Conservation (phyloP, 495 filamentous ascomycete species). For the Articulospora tetracladia region DNA sequence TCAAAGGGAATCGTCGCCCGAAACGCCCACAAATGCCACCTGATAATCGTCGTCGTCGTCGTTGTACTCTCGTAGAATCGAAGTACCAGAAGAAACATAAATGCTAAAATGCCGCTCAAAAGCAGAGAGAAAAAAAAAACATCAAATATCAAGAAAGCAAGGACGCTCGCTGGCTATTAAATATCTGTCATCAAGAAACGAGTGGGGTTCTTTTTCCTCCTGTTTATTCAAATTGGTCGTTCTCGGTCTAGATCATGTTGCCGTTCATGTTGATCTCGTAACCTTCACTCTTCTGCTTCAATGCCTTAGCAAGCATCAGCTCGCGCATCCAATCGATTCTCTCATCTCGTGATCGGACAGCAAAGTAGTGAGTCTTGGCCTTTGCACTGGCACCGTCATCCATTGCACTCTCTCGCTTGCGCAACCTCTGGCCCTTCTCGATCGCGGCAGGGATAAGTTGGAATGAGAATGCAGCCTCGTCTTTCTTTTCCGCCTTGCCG, state of each 20-base stretch:
- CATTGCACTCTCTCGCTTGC: slow-evolving; percentile 41
- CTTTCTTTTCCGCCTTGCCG: slow-evolving; percentile 42
- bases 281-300: slow-evolving; percentile 77
- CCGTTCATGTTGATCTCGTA: slow-evolving; percentile 82
- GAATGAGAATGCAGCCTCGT: slow-evolving; percentile 71
- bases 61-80: not conserved
- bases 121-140: slow-evolving; percentile 3
- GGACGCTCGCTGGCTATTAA: not conserved
- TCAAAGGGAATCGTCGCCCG: not conserved
- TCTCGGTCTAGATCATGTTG: slow-evolving; percentile 54
- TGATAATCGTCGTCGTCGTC: not conserved
- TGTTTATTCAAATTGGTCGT: not conserved
- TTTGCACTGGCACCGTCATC: slow-evolving; percentile 42
- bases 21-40: slow-evolving; percentile 21
- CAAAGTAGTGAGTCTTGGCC: slow-evolving; percentile 89
- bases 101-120: slow-evolving; percentile 14
- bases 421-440: slow-evolving; percentile 39
- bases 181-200: slow-evolving; percentile 1
- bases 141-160: not conserved
- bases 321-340: slow-evolving; percentile 98
- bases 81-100: slow-evolving; percentile 3
- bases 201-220: not conserved
- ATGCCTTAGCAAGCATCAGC: slow-evolving; percentile 91
- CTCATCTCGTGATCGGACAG: slow-evolving; percentile 80
- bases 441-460: slow-evolving; percentile 77